Conservation (phyloP, 371 early-diverging fungal species). For the Mortierella sp. region DNA sequence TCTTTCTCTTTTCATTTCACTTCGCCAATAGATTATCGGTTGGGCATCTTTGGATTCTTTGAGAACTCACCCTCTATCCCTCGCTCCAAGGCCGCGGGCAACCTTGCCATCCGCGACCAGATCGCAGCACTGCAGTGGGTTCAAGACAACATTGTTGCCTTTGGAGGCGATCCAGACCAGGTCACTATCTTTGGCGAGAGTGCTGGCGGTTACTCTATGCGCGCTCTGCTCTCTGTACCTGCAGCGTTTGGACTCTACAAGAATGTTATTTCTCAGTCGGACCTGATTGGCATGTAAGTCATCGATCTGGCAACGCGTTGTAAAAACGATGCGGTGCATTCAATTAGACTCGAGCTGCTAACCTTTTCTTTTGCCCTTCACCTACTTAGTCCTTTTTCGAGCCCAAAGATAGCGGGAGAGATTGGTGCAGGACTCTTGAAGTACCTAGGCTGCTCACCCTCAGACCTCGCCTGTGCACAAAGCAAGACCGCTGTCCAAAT, state of each 20-base stretch:
- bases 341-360: no score
- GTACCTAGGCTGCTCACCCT: conserved; percentile 10
- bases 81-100: conserved; percentile 34
- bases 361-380: not conserved
- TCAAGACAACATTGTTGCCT: conserved; percentile 59
- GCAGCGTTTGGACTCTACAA: conserved; percentile 40
- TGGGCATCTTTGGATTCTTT: conserved; percentile 60
- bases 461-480: conserved; percentile 36
- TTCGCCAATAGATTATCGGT: conserved; percentile 57
- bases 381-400: conserved; percentile 26
- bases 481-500: conserved; percentile 33
- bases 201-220: conserved; percentile 62
- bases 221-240: conserved; percentile 35
- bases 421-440: conserved; percentile 19
- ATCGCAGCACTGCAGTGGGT: conserved; percentile 63
- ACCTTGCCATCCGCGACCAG: conserved; percentile 35
- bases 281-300: conserved; percentile 40
- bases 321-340: not conserved
- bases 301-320: not conserved
- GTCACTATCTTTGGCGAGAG: conserved; percentile 64
- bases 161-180: conserved; percentile 61
- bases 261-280: conserved; percentile 41
- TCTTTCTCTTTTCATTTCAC: not conserved
- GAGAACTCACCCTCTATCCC: conserved; percentile 21
- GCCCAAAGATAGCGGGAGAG: not conserved